Base-by-base conservation (phyloP, 2,329 filamentous ascomycete genomes). In the Colletotrichum plurivorum region DNA sequence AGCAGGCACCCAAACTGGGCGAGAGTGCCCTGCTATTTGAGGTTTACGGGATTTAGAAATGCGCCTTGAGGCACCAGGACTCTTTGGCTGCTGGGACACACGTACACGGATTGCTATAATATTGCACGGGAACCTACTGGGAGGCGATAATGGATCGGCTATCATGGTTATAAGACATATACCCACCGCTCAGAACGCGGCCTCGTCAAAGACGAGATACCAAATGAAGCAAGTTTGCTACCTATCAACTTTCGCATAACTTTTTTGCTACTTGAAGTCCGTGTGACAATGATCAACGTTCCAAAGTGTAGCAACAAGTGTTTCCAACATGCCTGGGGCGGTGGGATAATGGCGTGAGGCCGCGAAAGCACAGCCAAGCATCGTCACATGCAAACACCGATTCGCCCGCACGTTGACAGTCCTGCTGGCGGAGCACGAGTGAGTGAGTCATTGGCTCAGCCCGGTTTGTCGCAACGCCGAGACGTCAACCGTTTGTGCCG, bases 1-100 rank as follows among this genome's bases (percentile, higher is more conserved):
- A 27, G n/a, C 13, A 39, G 43, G 18, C 52, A 5, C 20, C 41
- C n/a, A 43, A 9, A 16, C 15, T 22, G 63, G 51, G 43, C 8
- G 7, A 18, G 22, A 57, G 13, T 27, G 20, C 20, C 9, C 22
- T 25, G 13, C 13, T 52, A 25, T 67, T 69, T 61, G 61, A 53
- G 12, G 31, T 65, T 60, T 27, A 61, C 18, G 31, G 48, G 51
- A 16, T 46, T 55, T 60, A 66, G 66, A 67, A 46, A 45, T 61
- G 36, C 55, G 55, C 62, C 62, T 41, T 66, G 66, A 67, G 62
- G 62, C 55, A 69, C n/a, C 63, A 56, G 66, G 49, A 69, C 62
- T 69, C 55, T 41, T 45, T 22, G 55, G 66, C 55, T 51, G 55
- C 49, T 61, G 15, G 52, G 56, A 66, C 45, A 69, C 22, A 66